Percentiles rank a stretch among this genome's conserved stretches.
Evolutionary conservation across 140 eudicot species (phyloP).

Genomic region (Ambrosia hybrid): DNA sequence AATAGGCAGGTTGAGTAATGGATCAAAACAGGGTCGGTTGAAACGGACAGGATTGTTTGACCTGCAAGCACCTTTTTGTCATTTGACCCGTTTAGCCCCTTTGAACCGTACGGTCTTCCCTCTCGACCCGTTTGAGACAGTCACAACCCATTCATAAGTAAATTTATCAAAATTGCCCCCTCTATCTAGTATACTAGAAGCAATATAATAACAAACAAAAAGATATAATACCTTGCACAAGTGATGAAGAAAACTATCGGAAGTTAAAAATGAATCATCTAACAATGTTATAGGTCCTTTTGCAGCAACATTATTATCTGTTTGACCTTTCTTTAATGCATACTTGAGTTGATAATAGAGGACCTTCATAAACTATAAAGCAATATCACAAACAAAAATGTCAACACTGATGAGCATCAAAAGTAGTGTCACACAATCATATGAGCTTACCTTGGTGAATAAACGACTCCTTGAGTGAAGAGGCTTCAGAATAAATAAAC

Average conservation of each 20-base stretch:
- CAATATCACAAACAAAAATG: slow-evolving; percentile 12
- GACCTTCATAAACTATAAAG: slow-evolving; percentile 64
- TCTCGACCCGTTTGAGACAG: background rate
- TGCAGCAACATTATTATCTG: slow-evolving; percentile 33
- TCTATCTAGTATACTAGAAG: background rate
- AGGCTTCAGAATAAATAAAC: slow-evolving; percentile 58
- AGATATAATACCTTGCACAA: slow-evolving; percentile 72
- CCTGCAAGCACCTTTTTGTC: too few relatives aligned
- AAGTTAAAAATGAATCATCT: slow-evolving; percentile 77
- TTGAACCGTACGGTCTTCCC: background rate
- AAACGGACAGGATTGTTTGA: background rate
- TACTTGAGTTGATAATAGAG: slow-evolving; percentile 72
- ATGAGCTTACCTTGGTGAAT: slow-evolving; percentile 67
- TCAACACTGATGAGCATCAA: background rate
- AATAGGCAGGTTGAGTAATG: background rate
- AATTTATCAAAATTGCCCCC: background rate
- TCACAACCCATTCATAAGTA: background rate
- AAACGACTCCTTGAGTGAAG: slow-evolving; percentile 70
- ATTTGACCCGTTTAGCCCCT: background rate
- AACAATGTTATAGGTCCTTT: slow-evolving; percentile 54
- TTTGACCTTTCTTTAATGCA: slow-evolving; percentile 63
- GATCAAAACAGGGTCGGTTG: background rate
- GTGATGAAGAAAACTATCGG: slow-evolving; percentile 87
- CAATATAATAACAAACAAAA: slow-evolving; percentile 3
- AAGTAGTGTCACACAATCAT: slow-evolving; percentile 1